Evolutionary conservation across 345 rosid species (phyloP).

Genomic region (Angophora floribunda): DNA sequence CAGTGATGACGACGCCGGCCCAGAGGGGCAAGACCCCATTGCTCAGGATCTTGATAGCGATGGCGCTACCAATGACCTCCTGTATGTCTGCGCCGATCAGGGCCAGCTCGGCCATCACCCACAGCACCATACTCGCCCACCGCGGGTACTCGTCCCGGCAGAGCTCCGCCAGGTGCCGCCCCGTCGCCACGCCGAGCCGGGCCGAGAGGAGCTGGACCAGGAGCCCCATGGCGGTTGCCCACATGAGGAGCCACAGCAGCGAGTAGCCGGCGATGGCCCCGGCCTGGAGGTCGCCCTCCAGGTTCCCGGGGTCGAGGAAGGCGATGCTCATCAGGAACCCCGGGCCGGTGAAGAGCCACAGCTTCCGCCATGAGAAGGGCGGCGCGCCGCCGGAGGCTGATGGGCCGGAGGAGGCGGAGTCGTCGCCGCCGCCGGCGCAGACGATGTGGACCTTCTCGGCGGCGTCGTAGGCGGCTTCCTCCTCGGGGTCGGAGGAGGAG

Average conservation of each 20-base stretch:
- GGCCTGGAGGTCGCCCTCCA: conserved; percentile 93
- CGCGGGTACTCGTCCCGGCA: conserved; percentile 85
- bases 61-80: conserved; percentile 93
- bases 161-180: conserved; percentile 85
- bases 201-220: conserved; percentile 83
- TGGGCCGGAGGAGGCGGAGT: conserved; percentile 19
- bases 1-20: conserved; percentile 89
- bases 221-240: conserved; percentile 96
- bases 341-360: conserved; percentile 93
- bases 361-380: conserved; percentile 85
- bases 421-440: conserved; percentile 26
- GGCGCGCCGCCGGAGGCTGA: conserved; percentile 26
- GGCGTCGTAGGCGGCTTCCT: conserved; percentile 62
- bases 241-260: conserved; percentile 75
- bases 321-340: conserved; percentile 95
- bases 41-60: conserved; percentile 76
- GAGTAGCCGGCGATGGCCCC: conserved; percentile 97
- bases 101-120: conserved; percentile 94
- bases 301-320: conserved; percentile 87
- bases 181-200: conserved; percentile 89
- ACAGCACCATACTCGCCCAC: conserved; percentile 70
- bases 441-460: conserved; percentile 66
- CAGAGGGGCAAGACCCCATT: conserved; percentile 78
- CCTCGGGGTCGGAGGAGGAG: conserved; percentile 9
- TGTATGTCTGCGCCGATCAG: conserved; percentile 91